Evolutionary conservation across 139 green algal species (phyloP).

Genomic region (Picochlorum costavermella): DNA sequence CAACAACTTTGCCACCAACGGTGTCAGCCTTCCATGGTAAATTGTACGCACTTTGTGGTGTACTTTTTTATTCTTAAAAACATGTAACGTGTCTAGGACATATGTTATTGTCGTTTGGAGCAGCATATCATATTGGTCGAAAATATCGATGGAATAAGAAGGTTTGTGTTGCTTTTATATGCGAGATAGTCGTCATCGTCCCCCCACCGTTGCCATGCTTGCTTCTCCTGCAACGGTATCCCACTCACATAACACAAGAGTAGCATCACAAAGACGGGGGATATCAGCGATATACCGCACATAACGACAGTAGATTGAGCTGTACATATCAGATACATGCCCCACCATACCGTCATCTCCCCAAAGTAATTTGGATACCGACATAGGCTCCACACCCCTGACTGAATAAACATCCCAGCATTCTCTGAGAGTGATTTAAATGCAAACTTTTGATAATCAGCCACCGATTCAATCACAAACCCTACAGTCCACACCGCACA

Average conservation of each 20-base stretch:
- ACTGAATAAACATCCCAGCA: slow-evolving; percentile 69
- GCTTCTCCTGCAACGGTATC: slow-evolving; percentile 56
- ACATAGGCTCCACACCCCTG: slow-evolving; percentile 60
- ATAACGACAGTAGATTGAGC: slow-evolving; percentile 23
- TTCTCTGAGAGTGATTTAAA: slow-evolving; percentile 63
- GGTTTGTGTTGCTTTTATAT: slow-evolving; percentile 42
- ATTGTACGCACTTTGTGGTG: not conserved
- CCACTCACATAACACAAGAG: slow-evolving; percentile 60
- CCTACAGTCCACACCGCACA: slow-evolving; percentile 47
- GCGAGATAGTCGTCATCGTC: slow-evolving; percentile 39
- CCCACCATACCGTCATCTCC: slow-evolving; percentile 63
- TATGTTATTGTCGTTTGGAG: no score
- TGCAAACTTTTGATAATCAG: slow-evolving; percentile 70
- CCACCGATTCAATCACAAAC: slow-evolving; percentile 45
- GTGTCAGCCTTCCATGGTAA: slow-evolving; percentile 1
- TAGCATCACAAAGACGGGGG: slow-evolving; percentile 60
- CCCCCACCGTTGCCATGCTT: slow-evolving; percentile 50
- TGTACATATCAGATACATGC: slow-evolving; percentile 49
- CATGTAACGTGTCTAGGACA: no score
- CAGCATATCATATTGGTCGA: not conserved
- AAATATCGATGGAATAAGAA: slow-evolving; percentile 44
- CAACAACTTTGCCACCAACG: slow-evolving; percentile 33
- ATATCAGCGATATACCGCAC: slow-evolving; percentile 39
- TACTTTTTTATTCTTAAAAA: not conserved
- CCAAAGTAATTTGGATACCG: slow-evolving; percentile 88